Conservation (phyloP, 2,329 filamentous ascomycete species). For the Grosmannia clavigera region DNA sequence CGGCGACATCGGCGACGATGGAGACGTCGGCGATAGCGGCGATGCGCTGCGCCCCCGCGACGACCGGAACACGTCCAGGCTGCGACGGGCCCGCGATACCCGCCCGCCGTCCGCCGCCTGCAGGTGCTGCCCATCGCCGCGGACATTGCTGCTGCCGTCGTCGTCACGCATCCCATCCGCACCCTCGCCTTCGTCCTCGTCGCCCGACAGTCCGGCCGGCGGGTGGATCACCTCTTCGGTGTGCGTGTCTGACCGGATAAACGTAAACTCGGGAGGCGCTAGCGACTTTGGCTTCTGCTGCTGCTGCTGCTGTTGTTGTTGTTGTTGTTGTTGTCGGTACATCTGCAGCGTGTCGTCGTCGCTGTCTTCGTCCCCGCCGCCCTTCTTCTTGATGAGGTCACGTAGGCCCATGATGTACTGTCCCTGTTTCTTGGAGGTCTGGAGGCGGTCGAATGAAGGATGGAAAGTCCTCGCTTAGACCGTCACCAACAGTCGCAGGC, state of each 20-base stretch:
- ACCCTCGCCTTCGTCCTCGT: conserved; percentile 1
- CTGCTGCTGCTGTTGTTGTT: neutral
- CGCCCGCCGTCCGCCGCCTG: conserved; percentile 17
- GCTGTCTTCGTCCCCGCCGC: neutral
- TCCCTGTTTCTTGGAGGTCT: too few relatives aligned
- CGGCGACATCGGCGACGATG: conserved; percentile 22
- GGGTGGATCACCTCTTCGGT: conserved; percentile 68
- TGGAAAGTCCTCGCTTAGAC: too few relatives aligned
- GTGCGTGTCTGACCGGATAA: conserved; percentile 73
- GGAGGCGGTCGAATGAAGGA: too few relatives aligned
- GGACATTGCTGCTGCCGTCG: conserved; percentile 9
- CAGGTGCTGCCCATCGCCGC: conserved; percentile 11
- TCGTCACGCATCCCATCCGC: too few relatives aligned
- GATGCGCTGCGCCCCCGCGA: conserved; percentile 37
- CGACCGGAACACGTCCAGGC: conserved; percentile 22
- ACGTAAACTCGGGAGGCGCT: conserved; percentile 58
- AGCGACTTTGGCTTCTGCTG: conserved; percentile 18
- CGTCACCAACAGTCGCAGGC: too few relatives aligned
- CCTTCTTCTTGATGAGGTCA: conserved; percentile 5
- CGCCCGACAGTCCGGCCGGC: conserved; percentile 28
- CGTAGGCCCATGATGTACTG: conserved; percentile 7
- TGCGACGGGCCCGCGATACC: conserved; percentile 12
- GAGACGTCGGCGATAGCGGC: conserved; percentile 23
- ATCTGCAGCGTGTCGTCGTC: neutral
- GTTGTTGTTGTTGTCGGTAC: neutral